Evolutionary conservation across 1,139 yeast species (phyloP).

Genomic region (Scheffersomyces illinoinensis): DNA sequence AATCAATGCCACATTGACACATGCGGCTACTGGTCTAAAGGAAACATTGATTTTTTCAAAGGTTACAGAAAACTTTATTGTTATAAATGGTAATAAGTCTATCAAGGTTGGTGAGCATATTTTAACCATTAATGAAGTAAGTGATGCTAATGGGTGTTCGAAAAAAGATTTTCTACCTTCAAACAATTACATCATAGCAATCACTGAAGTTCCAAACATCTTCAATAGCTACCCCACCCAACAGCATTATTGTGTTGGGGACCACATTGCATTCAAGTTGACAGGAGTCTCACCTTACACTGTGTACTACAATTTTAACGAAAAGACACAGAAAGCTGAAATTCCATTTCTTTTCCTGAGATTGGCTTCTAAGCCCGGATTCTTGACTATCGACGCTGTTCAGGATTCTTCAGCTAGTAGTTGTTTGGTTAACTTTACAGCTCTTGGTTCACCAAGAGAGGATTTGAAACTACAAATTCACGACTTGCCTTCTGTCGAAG

Average conservation of each 20-base stretch:
- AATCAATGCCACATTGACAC: conserved; percentile 53
- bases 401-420: conserved; percentile 72
- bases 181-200: conserved; percentile 46
- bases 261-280: conserved; percentile 73
- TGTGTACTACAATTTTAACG: conserved; percentile 73
- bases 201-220: conserved; percentile 79
- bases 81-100: background rate
- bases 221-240: conserved; percentile 36
- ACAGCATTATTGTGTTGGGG: conserved; percentile 84
- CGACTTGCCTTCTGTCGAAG: conserved; percentile 88
- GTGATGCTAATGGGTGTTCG: conserved; percentile 73
- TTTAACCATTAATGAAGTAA: conserved; percentile 55
- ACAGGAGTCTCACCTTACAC: conserved; percentile 81
- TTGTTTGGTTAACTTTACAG: conserved; percentile 65
- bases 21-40: conserved; percentile 26
- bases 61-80: conserved; percentile 12
- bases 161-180: conserved; percentile 39
- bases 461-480: conserved; percentile 60
- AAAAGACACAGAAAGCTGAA: conserved; percentile 56
- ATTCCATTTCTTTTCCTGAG: conserved; percentile 59
- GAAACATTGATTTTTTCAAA: conserved; percentile 14
- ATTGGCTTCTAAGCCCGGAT: conserved; percentile 81
- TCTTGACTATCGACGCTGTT: conserved; percentile 63
- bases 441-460: conserved; percentile 33
- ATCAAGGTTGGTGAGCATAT: conserved; percentile 52